These are phyloP conservation scores for Ceratobasidium sp. DNA, from an alignment of 1,284 basidiomycete genomes.

Conservation along the genomic window DNA sequence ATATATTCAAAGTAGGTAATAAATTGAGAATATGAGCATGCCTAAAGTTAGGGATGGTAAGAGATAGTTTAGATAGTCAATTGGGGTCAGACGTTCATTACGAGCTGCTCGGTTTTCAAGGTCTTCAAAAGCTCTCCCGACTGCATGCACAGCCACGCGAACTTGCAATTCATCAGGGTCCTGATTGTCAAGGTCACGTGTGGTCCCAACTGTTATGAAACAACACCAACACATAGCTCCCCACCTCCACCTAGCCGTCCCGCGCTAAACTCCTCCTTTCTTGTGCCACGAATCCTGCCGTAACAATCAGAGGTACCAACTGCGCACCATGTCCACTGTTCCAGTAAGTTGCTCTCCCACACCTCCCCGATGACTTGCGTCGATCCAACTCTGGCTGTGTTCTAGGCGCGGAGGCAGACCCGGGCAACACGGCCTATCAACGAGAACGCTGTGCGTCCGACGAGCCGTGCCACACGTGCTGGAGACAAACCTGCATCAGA, in stretches of 20 bases:
- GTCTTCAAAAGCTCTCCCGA: too few relatives aligned
- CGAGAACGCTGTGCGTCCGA: conserved; percentile 10
- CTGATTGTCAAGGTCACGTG: too few relatives aligned
- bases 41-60: too few relatives aligned
- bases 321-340: background rate
- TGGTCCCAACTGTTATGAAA: too few relatives aligned
- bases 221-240: too few relatives aligned
- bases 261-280: background rate
- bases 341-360: background rate
- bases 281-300: background rate
- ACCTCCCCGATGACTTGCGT: background rate
- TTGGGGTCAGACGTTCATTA: too few relatives aligned
- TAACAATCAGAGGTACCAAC: background rate
- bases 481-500: background rate
- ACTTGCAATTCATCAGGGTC: too few relatives aligned
- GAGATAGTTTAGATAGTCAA: too few relatives aligned
- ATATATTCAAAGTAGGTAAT: too few relatives aligned
- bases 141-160: too few relatives aligned
- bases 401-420: background rate
- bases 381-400: background rate
- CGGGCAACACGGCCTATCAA: conserved; percentile 8
- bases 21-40: too few relatives aligned
- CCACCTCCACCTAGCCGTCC: background rate
- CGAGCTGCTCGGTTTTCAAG: too few relatives aligned
- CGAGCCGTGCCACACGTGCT: background rate